Evolutionary conservation across 495 filamentous ascomycete genomes (phyloP), one percentile per base, ranked within the genome.

Genomic region (Haplographium delicatum): DNA sequence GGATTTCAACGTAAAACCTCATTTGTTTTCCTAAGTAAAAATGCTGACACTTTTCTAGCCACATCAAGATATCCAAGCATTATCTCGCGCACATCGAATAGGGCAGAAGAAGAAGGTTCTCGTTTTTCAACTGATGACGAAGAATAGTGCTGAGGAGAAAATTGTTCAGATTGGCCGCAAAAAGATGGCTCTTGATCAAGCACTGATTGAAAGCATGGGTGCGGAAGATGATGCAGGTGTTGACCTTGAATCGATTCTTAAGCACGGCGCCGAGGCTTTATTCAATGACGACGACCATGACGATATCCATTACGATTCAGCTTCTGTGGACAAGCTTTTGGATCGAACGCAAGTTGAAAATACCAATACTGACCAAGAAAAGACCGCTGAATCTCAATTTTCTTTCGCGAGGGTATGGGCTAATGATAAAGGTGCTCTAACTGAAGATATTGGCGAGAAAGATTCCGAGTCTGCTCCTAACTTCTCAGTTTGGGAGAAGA

Each of bases 141-240:
- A 91, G 10, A 79, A 83, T 16, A 89, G 82, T 20, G 88, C 83
- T 0, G 93, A 99, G 65, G 94, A 99, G 65, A 93, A 91, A 60
- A 97, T 99, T 44, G 79, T 96, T 68, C 87, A 96, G 65, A 93
- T 95, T 52, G 93, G 93, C 5, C 86, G 91, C 53, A 94, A 88
- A 68, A 99, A 99, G 70, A 84, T 96, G 73, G 86, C 85, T 0
- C 76, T 99, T 0, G 93, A 96, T 50, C 91, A 96, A 62, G 81
- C 91, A 1, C 80, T 99, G 5, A 96, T 97, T 50, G 88, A 97
- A 59, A 83, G 79, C 28, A 88, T 97, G 78, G 86, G 85, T 42
- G 77, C 78, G 1, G 83, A 90, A 24, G 86, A 90, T 41, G 81
- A 89, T 18, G 79, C 78, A 22, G 76, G 73, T 4, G 68, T 84